A percentile compares a stretch with the other conserved stretches of the same genome.
These are phyloP conservation scores for Sphagnum fallax DNA, from an alignment of 228 moss, liverwort and hornwort genomes.

Conservation along the genomic window DNA sequence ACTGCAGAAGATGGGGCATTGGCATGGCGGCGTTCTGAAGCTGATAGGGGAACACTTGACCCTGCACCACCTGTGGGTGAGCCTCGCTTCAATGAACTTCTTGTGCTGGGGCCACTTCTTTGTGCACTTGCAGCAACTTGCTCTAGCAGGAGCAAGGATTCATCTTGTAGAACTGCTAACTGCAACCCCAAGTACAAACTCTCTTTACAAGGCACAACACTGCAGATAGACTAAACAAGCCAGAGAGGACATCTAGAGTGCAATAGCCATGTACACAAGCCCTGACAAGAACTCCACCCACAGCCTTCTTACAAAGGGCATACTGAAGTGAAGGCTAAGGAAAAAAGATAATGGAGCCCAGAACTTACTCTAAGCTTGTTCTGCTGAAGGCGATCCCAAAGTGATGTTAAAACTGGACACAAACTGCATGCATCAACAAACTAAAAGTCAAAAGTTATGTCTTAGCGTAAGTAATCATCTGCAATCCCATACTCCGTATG, in stretches of 20 bases:
- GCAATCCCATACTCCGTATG: too few species aligned
- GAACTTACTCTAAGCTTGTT: slow-evolving; percentile 53
- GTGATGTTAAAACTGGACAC: slow-evolving; percentile 80
- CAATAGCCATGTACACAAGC: neutral
- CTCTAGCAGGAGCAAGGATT: slow-evolving; percentile 29
- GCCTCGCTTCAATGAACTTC: neutral
- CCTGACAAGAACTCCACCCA: too few species aligned
- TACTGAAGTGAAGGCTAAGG: neutral
- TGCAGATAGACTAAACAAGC: neutral
- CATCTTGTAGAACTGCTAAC: slow-evolving; percentile 37
- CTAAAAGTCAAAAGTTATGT: neutral
- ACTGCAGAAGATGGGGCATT: neutral
- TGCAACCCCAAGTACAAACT: neutral
- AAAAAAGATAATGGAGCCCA: neutral
- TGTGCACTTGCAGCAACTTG: slow-evolving; percentile 21
- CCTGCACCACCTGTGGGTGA: neutral
- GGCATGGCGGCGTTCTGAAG: neutral
- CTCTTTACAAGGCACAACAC: neutral
- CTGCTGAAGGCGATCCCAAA: slow-evolving; percentile 76
- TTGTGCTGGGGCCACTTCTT: slow-evolving; percentile 24
- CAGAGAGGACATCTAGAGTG: neutral
- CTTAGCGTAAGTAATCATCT: too few species aligned
- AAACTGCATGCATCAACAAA: slow-evolving; percentile 28
- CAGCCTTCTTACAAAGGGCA: too few species aligned
- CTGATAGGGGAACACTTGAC: neutral